Evolutionary conservation across 495 filamentous ascomycete species (phyloP), one percentile per base, ranked within the genome.

Genomic region (Penicillium samsonianum): DNA sequence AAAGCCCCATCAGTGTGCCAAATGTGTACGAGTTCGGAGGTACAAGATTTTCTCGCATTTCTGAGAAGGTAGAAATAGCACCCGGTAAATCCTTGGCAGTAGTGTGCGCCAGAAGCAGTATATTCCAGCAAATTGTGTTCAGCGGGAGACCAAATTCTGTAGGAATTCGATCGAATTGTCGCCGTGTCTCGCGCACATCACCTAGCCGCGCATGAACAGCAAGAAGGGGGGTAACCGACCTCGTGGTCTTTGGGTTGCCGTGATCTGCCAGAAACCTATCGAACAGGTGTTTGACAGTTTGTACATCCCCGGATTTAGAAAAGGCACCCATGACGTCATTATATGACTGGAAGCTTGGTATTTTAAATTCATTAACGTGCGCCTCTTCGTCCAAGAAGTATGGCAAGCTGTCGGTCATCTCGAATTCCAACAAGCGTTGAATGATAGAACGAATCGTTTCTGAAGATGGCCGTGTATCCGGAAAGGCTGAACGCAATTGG

Each of bases 1-100:
- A 84, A 66, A 94, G 75, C 17, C 79, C 79, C 81, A 96, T 88
- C 52, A 96, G 59, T 2, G 83, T 86, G 19, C 78, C 85, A 58
- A 88, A 91, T 5, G 87, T 89, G 61, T 83, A 80, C 1, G 67
- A 55, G 67, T 88, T 81, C 0, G 85, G 85, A 26, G 73, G 50
- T 12, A 77, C 58, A 5, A 68, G 67, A 12, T 57, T 45, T 9
- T 71, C 59, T 16, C 82, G 67, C 64, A 94, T 72, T 12, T 78
- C 63, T 17, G 84, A 72, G 55, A 92, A 89, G 25, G 76, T 77
- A 3, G 70, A 58, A 57, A 89, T 74, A 16, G 84, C 84, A 4
- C 83, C 83, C 38, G 84, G 75, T 45, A 88, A 75, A 69, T 96
- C 87, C 26, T 80, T 76, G 5, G 81, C 82, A 61, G 83, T 84